Percentiles rank a stretch among this genome's conserved stretches.
phyloP scores from a whole-genome alignment of 371 early-diverging fungal genomes.

The Circinella minor region DNA sequence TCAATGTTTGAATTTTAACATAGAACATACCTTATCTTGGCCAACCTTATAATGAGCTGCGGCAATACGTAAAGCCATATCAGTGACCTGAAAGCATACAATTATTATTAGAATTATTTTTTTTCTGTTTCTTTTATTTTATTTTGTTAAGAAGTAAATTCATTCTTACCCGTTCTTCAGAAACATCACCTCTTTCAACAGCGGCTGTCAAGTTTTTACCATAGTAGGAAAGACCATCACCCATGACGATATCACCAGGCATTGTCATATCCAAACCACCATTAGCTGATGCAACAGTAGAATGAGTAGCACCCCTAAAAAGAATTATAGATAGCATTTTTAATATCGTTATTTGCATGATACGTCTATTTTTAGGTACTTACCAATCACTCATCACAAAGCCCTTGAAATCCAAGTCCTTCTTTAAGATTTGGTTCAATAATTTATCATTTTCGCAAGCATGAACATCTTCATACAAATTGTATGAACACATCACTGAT shows the following conservation, averaged over 20 bases:
- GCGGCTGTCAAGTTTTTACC: conserved; percentile 40
- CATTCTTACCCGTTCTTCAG: conserved; percentile 26
- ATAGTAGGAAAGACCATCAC: not conserved
- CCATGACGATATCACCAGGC: conserved; percentile 32
- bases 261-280: conserved; percentile 57
- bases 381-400: conserved; percentile 37
- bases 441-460: conserved; percentile 46
- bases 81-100: conserved; percentile 24
- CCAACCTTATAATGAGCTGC: conserved; percentile 53
- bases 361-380: not conserved
- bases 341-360: too few relatives aligned
- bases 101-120: too few relatives aligned
- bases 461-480: conserved; percentile 35
- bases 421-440: conserved; percentile 44
- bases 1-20: too few relatives aligned
- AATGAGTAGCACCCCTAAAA: conserved; percentile 21
- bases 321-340: not conserved
- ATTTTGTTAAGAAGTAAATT: not conserved
- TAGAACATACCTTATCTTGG: not conserved
- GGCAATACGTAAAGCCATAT: conserved; percentile 63
- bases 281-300: conserved; percentile 29
- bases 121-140: not conserved
- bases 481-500: conserved; percentile 60
- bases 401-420: conserved; percentile 40
- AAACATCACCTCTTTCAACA: conserved; percentile 31